phyloP scores from a whole-genome alignment of 2,329 filamentous ascomycete species.

The Penicillium sp. region DNA sequence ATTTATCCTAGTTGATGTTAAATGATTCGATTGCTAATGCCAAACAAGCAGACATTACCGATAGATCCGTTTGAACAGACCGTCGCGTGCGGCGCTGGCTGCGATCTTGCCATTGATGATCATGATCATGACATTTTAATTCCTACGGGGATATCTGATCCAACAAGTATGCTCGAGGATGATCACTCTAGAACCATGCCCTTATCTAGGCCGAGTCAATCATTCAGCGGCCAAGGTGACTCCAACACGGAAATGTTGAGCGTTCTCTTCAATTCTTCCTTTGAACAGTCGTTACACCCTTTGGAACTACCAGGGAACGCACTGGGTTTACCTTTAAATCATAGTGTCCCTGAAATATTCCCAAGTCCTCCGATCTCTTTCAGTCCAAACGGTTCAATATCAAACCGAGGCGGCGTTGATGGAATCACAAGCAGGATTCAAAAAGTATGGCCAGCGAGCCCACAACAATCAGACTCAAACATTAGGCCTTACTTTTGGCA shows the following conservation, averaged over 20 bases:
- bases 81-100: background rate
- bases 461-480: background rate
- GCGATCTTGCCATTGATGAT: background rate
- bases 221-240: background rate
- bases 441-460: background rate
- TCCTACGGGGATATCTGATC: background rate
- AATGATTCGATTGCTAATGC: background rate
- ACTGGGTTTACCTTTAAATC: background rate
- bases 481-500: conserved; percentile 1
- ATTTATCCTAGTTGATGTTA: background rate
- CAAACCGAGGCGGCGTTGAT: background rate
- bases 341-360: background rate
- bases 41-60: background rate
- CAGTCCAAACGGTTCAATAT: background rate
- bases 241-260: background rate
- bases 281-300: background rate
- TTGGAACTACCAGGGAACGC: background rate
- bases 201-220: background rate
- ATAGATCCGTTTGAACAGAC: background rate
- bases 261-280: background rate
- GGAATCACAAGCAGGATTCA: conserved; percentile 1
- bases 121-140: background rate
- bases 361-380: background rate
- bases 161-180: background rate
- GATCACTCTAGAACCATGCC: background rate